phyloP scores from a whole-genome alignment of 225 moss, liverwort and hornwort species.

The Anthoceros angustus region DNA sequence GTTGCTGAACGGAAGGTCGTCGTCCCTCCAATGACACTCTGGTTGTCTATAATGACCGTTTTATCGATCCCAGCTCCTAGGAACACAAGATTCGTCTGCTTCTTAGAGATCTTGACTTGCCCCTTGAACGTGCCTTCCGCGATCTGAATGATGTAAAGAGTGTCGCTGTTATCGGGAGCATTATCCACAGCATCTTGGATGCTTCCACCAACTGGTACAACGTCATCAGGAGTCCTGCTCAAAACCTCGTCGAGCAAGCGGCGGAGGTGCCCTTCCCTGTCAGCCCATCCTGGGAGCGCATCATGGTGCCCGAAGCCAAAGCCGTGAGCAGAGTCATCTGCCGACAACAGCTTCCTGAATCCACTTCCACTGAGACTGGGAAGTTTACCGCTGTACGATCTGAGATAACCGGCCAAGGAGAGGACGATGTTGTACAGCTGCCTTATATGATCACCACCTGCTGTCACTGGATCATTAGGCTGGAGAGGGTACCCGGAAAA shows the following conservation, averaged over 20 bases:
- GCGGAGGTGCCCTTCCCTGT: background rate
- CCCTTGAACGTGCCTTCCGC: background rate
- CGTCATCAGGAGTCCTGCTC: background rate
- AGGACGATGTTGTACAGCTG: background rate
- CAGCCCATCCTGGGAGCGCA: no score
- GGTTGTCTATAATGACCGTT: constrained; percentile 39
- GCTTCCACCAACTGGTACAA: background rate
- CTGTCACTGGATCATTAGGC: background rate
- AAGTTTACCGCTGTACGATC: background rate
- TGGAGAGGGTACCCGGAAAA: background rate
- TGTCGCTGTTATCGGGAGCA: background rate
- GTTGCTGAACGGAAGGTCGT: constrained; percentile 58
- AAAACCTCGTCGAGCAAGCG: background rate
- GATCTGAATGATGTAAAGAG: background rate
- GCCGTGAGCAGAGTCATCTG: background rate
- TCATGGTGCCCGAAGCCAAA: no score
- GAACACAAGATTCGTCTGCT: constrained; percentile 18
- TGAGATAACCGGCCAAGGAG: background rate
- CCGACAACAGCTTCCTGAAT: background rate
- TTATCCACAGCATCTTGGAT: background rate
- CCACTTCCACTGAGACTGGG: background rate
- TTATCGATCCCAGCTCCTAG: constrained; percentile 36
- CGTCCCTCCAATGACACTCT: constrained; percentile 27
- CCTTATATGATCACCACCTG: background rate
- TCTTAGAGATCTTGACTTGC: constrained; percentile 12